Evolutionary conservation across 371 early-diverging fungal genomes (phyloP), one percentile per base, ranked within the genome.

Genomic region (Apophysomyces variabilis): DNA sequence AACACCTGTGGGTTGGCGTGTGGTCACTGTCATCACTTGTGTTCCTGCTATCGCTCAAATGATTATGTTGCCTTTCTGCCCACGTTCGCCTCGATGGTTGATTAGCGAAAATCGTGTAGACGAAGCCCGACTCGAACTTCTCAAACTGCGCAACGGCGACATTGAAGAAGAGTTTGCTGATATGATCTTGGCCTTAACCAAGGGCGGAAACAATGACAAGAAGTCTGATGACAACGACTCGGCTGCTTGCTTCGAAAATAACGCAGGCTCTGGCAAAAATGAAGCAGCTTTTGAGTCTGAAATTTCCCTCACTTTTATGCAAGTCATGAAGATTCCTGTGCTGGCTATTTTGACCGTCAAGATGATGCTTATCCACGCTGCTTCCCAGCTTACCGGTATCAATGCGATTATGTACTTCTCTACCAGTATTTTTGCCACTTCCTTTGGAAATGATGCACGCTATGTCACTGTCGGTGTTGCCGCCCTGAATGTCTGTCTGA

Each of bases 371-470:
- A 60, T 83, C 14, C 83, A 84, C 47, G 71, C 76, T 18, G 66
- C 72, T n/a, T 93, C 93, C 66, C 95, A 95, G 71, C 82, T 91
- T 14, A 87, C 89, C 38, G 95, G 95, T 46, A 93, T 96, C 83
- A 95, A 94, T 68, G 93, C 89, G 56, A 83, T 92, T 64, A 78
- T 89, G 62, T 85, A 88, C 67, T 95, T 90, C 76, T 90, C 91
- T n/a, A 89, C 90, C 5, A 80, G 78, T 14, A 89, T 88, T 54
- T 84, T 89, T 32, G 59, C 70, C 11, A 64, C 64, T 37, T 74
- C 80, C 3, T 89, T 89, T 65, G 84, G 85, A 21, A 59, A 71
- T 0, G 72, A 72, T 32, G 80, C 87, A 12, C 64, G 71, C 16
- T 80, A 80, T 65, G 77, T 84, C 66, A 78, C 87, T n/a, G 72